Percentiles rank a stretch among this genome's conserved stretches.
phyloP scores from a whole-genome alignment of 2,329 filamentous ascomycete genomes.

The Calonectria multiphialidica region DNA sequence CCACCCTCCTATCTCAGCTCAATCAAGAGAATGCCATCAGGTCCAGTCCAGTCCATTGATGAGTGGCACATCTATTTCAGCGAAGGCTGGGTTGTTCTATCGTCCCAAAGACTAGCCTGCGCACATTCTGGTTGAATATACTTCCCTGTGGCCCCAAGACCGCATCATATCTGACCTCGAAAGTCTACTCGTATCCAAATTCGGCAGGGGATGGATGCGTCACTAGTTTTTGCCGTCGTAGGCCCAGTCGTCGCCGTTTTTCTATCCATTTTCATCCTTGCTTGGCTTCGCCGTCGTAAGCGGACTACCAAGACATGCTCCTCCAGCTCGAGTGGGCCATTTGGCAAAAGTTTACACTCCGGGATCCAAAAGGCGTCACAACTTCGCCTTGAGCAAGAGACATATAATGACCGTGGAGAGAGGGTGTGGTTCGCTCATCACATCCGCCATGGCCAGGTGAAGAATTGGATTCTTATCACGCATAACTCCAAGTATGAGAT shows the following conservation, averaged over 20 bases:
- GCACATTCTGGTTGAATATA: no score
- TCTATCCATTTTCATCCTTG: not conserved
- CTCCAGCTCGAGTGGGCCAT: not conserved
- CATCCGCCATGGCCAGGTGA: not conserved
- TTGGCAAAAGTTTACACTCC: not conserved
- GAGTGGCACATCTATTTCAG: no score
- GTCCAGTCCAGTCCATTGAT: no score
- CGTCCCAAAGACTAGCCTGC: no score
- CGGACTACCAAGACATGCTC: no score
- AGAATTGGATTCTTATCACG: not conserved
- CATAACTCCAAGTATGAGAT: constrained; percentile 1
- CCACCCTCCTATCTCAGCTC: no score
- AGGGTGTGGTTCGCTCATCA: not conserved
- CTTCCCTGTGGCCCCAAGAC: not conserved
- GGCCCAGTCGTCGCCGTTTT: not conserved
- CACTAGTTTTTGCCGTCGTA: not conserved
- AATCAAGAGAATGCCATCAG: no score
- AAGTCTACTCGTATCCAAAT: no score
- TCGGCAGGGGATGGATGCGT: not conserved
- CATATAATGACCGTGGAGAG: not conserved
- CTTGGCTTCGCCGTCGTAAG: not conserved
- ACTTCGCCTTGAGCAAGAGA: not conserved
- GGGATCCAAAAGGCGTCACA: not conserved
- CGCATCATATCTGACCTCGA: not conserved
- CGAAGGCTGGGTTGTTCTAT: no score